Base-by-base conservation (phyloP, 2,329 filamentous ascomycete genomes). In the Aspergillus sp. region DNA sequence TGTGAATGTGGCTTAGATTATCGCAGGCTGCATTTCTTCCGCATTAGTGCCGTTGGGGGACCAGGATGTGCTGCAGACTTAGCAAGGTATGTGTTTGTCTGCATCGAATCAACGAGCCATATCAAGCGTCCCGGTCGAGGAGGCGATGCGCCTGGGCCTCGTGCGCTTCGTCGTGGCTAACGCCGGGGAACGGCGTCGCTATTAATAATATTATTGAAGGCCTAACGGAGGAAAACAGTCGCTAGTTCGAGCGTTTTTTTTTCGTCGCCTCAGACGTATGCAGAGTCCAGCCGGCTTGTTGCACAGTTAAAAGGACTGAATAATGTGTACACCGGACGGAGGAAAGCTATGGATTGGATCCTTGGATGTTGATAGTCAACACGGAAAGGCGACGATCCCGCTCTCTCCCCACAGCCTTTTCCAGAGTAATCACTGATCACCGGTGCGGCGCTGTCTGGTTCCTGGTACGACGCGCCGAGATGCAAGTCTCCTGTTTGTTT, bases 381-480 rank as follows among this genome's bases (percentile, higher is more conserved):
- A 37, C 35, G 21, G 50, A 57, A 48, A 46, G 46, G 40, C 45
- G 41, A 21, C 44, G 58, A 47, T 51, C 45, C 53, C 53, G 47
- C 46, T 23, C 21, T 50, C 44, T 37, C 56, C 56, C 56, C 54
- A 46, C 44, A 53, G 46, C 27, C 35, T n/a, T 31, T 37, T n/a
- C 14, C 35, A 37, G 7, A 1, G 35, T 37, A 7, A 37, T 37
- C 35, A 37, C 12, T 5, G 15, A 37, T n/a, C 27, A 31, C 27
- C 27, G 27, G 8, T 11, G 27, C 27, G 27, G 27, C 8, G n/a
- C 39, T 43, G 49, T 21, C 52, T 40, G 40, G 60, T 60, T 61
- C 60, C 57, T 61, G 60, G 57, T 59, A 58, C 41, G 15, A 52
- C 50, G 53, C 58, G 49, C 52, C 52, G 46, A 53, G 46, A 57